A percentile compares a stretch with the other conserved stretches of the same genome.
These are phyloP conservation scores for Torulaspora delbrueckii DNA, from an alignment of 805 yeast genomes.

Conservation along the genomic window DNA sequence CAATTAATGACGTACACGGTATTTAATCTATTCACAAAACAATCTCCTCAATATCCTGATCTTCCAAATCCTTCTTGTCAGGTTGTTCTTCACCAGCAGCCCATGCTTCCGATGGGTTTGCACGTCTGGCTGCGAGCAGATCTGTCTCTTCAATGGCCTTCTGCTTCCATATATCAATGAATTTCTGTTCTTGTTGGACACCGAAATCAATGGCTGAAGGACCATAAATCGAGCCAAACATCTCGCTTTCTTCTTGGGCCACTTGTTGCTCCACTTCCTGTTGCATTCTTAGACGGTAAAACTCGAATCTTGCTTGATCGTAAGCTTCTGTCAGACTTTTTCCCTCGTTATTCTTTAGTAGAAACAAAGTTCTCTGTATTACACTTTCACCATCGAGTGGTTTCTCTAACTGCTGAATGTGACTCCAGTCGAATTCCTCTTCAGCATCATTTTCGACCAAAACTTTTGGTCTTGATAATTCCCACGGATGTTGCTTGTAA, in stretches of 20 bases:
- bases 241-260: conserved; percentile 73
- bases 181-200: conserved; percentile 62
- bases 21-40: conserved; percentile 5
- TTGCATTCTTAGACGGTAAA: conserved; percentile 77
- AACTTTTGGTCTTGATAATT: conserved; percentile 81
- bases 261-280: conserved; percentile 71
- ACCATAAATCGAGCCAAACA: conserved; percentile 77
- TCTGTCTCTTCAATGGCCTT: conserved; percentile 65
- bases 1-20: conserved; percentile 8
- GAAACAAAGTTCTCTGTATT: conserved; percentile 64
- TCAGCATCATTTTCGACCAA: conserved; percentile 70
- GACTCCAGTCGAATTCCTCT: conserved; percentile 71
- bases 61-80: conserved; percentile 6
- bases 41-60: conserved; percentile 13
- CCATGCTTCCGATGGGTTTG: conserved; percentile 34
- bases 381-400: conserved; percentile 87
- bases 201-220: conserved; percentile 62
- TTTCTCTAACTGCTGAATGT: conserved; percentile 63
- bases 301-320: conserved; percentile 82
- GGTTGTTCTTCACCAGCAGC: conserved; percentile 7
- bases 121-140: conserved; percentile 45
- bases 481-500: conserved; percentile 97
- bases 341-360: conserved; percentile 39
- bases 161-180: conserved; percentile 66
- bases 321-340: conserved; percentile 57